These are phyloP conservation scores for Solanum raphanifolium DNA, from an alignment of 257 asterid genomes.

Conservation along the genomic window DNA sequence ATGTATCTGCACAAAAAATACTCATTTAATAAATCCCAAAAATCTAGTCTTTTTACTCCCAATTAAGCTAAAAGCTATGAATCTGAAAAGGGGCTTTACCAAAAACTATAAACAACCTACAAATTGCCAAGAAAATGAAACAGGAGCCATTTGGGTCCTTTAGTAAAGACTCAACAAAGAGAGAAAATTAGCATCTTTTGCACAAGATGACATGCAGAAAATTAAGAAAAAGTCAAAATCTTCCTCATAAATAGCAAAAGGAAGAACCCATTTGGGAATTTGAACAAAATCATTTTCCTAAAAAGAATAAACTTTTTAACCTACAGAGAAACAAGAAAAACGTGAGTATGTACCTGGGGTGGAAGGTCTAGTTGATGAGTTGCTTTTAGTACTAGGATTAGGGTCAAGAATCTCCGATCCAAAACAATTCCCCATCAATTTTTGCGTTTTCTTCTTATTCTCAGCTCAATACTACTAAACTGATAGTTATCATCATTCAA, in stretches of 20 bases:
- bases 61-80: not conserved
- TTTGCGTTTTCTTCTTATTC: not conserved
- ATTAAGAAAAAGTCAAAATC: not conserved
- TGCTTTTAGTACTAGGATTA: conserved; percentile 18
- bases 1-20: conserved; percentile 32
- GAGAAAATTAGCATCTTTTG: too few species aligned
- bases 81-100: not conserved
- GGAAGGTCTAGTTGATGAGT: conserved; percentile 24
- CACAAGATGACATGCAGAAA: not conserved
- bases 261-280: not conserved
- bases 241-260: not conserved
- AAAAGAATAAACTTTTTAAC: not conserved
- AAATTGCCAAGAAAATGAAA: not conserved
- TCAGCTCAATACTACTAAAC: not conserved
- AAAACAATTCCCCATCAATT: conserved; percentile 75
- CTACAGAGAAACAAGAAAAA: not conserved
- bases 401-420: conserved; percentile 42
- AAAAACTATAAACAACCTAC: not conserved
- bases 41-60: not conserved
- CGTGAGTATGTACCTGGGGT: conserved; percentile 35
- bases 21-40: not conserved
- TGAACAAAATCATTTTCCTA: not conserved
- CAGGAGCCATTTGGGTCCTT: not conserved
- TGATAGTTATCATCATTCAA: not conserved
- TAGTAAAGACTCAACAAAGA: not conserved